Evolutionary conservation across 2,329 filamentous ascomycete genomes (phyloP).

Genomic region (Apiospora arundinis): DNA sequence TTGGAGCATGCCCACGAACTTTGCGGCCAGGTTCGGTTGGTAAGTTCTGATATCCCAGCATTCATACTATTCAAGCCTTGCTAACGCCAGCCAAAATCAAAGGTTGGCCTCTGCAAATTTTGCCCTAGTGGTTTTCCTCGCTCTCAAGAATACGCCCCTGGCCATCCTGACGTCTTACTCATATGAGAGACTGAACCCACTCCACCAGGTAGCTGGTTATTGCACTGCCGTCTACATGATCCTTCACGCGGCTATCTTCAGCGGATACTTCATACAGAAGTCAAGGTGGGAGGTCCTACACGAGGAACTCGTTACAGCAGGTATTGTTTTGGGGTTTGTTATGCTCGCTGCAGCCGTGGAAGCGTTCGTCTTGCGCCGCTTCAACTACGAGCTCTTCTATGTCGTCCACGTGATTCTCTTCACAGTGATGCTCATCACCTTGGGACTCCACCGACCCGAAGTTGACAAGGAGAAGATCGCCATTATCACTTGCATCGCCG

Average conservation of each 20-base stretch:
- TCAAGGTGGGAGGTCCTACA: conserved; percentile 34
- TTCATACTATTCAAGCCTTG: not conserved
- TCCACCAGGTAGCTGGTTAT: conserved; percentile 55
- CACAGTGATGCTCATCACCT: conserved; percentile 46
- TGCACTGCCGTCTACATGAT: conserved; percentile 44
- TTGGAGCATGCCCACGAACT: conserved; percentile 32
- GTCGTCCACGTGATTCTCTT: conserved; percentile 50
- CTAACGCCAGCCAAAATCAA: conserved; percentile 18
- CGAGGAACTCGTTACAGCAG: conserved; percentile 40
- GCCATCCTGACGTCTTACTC: conserved; percentile 49
- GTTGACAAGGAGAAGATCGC: conserved; percentile 43
- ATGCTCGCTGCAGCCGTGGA: conserved; percentile 47
- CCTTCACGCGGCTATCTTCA: conserved; percentile 46
- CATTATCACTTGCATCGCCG: conserved; percentile 46
- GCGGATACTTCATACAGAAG: conserved; percentile 36
- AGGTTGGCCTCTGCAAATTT: conserved; percentile 56
- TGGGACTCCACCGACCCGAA: conserved; percentile 52
- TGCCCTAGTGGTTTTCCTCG: conserved; percentile 52
- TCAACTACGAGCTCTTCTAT: conserved; percentile 56
- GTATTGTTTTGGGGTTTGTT: conserved; percentile 44
- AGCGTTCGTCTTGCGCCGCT: conserved; percentile 40
- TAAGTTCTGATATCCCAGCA: conserved; percentile 25
- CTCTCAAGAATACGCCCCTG: conserved; percentile 56
- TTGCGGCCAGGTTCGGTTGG: conserved; percentile 42
- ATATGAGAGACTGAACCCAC: conserved; percentile 53